These are phyloP conservation scores for Solanum appendiculatum DNA, from an alignment of 257 asterid genomes.

Conservation along the genomic window DNA sequence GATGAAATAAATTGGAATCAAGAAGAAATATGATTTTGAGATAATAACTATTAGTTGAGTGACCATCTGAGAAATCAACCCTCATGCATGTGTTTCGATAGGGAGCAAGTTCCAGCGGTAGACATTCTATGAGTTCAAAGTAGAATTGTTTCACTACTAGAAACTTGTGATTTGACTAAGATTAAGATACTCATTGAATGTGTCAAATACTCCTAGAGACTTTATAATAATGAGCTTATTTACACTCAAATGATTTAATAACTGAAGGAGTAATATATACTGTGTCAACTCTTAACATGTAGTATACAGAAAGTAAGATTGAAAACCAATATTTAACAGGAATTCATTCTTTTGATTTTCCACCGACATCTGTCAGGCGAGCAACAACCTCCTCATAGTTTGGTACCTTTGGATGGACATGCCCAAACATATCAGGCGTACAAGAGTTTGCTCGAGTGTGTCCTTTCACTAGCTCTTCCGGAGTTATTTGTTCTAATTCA, in stretches of 20 bases:
- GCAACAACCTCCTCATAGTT: slow-evolving; percentile 80
- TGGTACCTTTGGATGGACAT: slow-evolving; percentile 61
- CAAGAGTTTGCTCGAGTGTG: slow-evolving; percentile 45
- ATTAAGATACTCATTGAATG: background rate
- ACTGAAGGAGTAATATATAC: background rate
- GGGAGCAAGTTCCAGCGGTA: background rate
- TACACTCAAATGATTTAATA: background rate
- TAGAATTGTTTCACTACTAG: background rate
- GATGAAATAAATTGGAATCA: background rate
- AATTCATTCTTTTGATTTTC: background rate
- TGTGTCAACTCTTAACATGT: background rate
- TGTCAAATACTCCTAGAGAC: background rate
- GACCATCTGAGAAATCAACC: background rate
- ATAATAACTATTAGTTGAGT: background rate
- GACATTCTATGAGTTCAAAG: background rate
- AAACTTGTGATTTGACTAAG: background rate
- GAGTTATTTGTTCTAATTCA: slow-evolving; percentile 9
- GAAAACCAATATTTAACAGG: background rate
- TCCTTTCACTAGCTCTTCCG: slow-evolving; percentile 17
- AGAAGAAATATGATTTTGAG: background rate
- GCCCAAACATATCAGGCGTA: slow-evolving; percentile 32
- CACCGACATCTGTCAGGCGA: slow-evolving; percentile 29
- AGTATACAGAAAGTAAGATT: background rate
- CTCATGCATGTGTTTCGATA: background rate
- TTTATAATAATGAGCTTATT: background rate